phyloP scores from a whole-genome alignment of 805 yeast species.

The Blastobotrys peoriensis region DNA sequence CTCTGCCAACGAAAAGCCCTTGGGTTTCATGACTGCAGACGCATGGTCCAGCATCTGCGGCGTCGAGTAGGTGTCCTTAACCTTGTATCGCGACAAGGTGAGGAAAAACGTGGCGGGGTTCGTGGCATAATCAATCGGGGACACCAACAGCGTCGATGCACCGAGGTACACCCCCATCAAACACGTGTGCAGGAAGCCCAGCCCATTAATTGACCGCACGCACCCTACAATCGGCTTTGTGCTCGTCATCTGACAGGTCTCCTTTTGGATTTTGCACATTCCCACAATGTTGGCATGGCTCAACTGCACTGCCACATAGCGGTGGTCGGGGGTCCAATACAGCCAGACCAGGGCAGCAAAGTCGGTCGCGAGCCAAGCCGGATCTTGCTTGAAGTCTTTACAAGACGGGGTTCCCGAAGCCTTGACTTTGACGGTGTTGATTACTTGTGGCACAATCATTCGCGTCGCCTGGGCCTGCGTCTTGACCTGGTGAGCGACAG shows the following conservation, averaged over 20 bases:
- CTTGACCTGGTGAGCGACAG: constrained; percentile 54
- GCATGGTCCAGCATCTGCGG: constrained; percentile 79
- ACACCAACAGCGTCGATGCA: constrained; percentile 71
- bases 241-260: constrained; percentile 78
- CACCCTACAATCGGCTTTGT: constrained; percentile 75
- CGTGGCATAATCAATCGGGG: constrained; percentile 69
- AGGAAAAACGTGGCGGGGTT: constrained; percentile 68
- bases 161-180: constrained; percentile 83
- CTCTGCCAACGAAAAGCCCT: constrained; percentile 53
- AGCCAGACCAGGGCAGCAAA: constrained; percentile 59
- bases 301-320: constrained; percentile 48
- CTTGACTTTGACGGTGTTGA: constrained; percentile 61
- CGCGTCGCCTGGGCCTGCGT: constrained; percentile 31
- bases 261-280: constrained; percentile 82
- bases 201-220: constrained; percentile 74
- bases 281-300: constrained; percentile 63
- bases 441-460: constrained; percentile 42
- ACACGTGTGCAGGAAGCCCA: constrained; percentile 85
- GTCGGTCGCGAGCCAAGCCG: constrained; percentile 31
- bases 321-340: constrained; percentile 65
- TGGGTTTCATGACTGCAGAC: constrained; percentile 51
- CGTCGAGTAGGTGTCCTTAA: constrained; percentile 81
- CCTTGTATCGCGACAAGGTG: constrained; percentile 66
- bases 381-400: constrained; percentile 20
- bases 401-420: constrained; percentile 25